Base-by-base conservation (phyloP, 2,329 filamentous ascomycete species). In the Drechslerella coelobrocha region DNA sequence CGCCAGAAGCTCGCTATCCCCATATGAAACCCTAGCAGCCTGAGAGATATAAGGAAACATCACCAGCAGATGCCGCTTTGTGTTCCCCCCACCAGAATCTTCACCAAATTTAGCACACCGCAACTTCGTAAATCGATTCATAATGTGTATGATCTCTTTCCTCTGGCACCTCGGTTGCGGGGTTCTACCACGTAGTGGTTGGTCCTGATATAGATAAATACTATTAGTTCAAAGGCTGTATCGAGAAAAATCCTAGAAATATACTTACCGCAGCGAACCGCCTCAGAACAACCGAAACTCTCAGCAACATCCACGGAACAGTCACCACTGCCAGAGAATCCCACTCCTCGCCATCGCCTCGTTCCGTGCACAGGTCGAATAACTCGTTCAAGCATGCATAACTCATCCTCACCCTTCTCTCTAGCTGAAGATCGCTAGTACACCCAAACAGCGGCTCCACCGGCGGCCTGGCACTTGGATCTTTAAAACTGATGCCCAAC, bases 181-280 rank as follows among this genome's bases (percentile, higher is more conserved):
- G 87, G 95, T 94, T 53, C 88, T 85, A 0, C 94, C 92, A 12
- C 94, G 84, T 19, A 99, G 82, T 0, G 93, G 92, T 77, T 97
- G 93, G 78, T 99, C 94, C 75, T 75, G 61, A 21, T 19, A 29
- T 21, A 51, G 29, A 9, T 56, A 37, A 41, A 68, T 47, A 61
- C 51, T 10, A 29, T 61, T 12, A 9, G 24, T 19, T 39, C 29
- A 17, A 24, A 23, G 51, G 34, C 21, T 31, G 52, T 19, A 21
- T n/a, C 7, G 10, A 29, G 26, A 47, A 17, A 21, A 23, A 14
- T 52, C 17, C 23, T 14, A 57, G 23, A 12, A 65, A 48, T 55
- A 21, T 12, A 55, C 60, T 52, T 68, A 76, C 75, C 2, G 92
- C 90, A 48, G 95, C 88, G 77, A 96, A 97, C 0, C 88, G 83